These are phyloP conservation scores for Vaucheria bursata DNA, from an alignment of 352 stramenopile species.

Conservation along the genomic window DNA sequence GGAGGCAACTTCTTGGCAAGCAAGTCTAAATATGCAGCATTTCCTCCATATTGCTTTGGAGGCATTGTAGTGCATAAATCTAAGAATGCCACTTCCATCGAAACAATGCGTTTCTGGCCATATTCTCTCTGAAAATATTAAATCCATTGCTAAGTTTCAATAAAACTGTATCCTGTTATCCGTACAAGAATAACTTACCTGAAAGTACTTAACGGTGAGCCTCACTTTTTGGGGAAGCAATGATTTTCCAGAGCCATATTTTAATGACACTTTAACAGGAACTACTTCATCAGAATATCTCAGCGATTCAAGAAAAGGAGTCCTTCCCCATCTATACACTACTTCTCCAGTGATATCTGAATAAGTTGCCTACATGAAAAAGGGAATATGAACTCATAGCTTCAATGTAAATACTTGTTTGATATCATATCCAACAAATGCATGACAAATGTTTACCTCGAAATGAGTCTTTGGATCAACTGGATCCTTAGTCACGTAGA, in stretches of 20 bases:
- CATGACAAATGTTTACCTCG: too few species aligned
- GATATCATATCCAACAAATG: too few species aligned
- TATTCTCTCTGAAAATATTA: constrained; percentile 46
- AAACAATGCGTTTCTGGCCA: constrained; percentile 51
- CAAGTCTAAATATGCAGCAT: constrained; percentile 50
- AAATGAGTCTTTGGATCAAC: constrained; percentile 51
- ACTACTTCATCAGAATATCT: constrained; percentile 46
- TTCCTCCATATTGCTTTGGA: constrained; percentile 55
- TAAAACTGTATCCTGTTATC: not conserved
- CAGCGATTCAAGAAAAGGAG: constrained; percentile 5
- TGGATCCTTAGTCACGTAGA: constrained; percentile 70
- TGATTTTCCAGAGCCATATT: not conserved
- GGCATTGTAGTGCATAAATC: constrained; percentile 56
- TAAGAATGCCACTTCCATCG: constrained; percentile 54
- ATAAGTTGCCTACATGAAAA: too few species aligned
- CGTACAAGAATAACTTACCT: not conserved
- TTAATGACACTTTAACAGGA: constrained; percentile 37
- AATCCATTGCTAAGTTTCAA: not conserved
- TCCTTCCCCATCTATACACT: constrained; percentile 36
- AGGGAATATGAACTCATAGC: too few species aligned
- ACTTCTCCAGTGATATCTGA: too few species aligned
- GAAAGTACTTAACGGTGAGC: constrained; percentile 43
- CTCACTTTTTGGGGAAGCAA: constrained; percentile 33
- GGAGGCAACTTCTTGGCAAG: constrained; percentile 15
- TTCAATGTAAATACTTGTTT: too few species aligned